Evolutionary conservation across 768 basidiomycete species (phyloP).

Genomic region (Russula sp.): DNA sequence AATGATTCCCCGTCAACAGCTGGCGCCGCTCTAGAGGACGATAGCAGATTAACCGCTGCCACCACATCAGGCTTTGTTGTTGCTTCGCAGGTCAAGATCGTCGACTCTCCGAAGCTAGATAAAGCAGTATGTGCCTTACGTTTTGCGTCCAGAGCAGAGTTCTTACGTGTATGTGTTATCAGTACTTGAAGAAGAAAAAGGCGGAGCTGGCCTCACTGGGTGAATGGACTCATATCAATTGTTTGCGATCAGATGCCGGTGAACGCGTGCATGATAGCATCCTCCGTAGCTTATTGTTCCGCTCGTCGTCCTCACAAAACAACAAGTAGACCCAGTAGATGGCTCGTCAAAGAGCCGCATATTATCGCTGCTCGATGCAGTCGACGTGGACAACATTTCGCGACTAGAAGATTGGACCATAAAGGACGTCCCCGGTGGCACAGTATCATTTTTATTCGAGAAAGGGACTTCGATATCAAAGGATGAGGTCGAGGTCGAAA

Average conservation of each 20-base stretch:
- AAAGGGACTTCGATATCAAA: slow-evolving; percentile 84
- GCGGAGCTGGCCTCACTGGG: slow-evolving; percentile 66
- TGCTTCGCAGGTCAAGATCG: slow-evolving; percentile 59
- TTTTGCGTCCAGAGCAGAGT: slow-evolving; percentile 18
- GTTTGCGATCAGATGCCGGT: slow-evolving; percentile 46
- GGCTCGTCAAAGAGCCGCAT: slow-evolving; percentile 34
- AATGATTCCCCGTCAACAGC: neutral
- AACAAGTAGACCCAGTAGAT: slow-evolving; percentile 14
- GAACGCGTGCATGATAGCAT: slow-evolving; percentile 63
- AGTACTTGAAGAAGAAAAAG: slow-evolving; percentile 70
- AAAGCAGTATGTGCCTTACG: slow-evolving; percentile 45
- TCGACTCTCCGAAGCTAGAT: slow-evolving; percentile 47
- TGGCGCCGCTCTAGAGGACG: slow-evolving; percentile 28
- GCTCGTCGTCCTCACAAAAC: slow-evolving; percentile 2
- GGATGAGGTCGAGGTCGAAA: slow-evolving; percentile 44
- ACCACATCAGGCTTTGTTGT: slow-evolving; percentile 48
- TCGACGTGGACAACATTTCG: slow-evolving; percentile 49
- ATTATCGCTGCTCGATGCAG: slow-evolving; percentile 41
- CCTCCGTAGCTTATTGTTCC: slow-evolving; percentile 50
- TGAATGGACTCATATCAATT: slow-evolving; percentile 85
- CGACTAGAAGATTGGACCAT: slow-evolving; percentile 43
- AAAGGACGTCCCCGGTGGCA: slow-evolving; percentile 56
- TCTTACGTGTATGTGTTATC: neutral
- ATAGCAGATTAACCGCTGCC: slow-evolving; percentile 36
- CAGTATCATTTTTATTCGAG: slow-evolving; percentile 75